Evolutionary conservation across 208 protist genomes (phyloP), one percentile per base, ranked within the genome.

Genomic region (Trichomonas tenax): DNA sequence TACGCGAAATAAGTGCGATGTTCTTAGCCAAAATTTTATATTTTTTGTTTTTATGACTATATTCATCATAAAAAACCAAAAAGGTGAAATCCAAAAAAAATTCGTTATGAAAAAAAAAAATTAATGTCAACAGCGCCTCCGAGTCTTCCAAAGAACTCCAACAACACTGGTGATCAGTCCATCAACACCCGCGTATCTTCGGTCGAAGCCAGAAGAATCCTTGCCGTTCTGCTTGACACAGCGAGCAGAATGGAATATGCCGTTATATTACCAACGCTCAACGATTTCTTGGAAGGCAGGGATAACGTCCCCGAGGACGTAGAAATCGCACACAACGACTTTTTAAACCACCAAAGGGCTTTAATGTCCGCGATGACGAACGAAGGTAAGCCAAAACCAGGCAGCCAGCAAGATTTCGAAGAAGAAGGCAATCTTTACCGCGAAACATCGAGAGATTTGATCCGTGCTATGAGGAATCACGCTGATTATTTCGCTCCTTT

Each of bases 211-310:
- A 93, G 86, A 36, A 34, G 86, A 51, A 93, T 93, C 36, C 44
- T 93, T 38, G 86, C 86, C 51, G 86, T 93, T 51, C 44, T 93
- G 3, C 40, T 58, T 0, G 86, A 93, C 26, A 48, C 40, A n/a
- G 45, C 41, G 15, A 51, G 21, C 36, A 41, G 86, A 38, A 93
- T 93, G 41, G 86, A 93, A 93, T 93, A 93, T 51, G 40, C 86
- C 26, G 11, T 93, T 31, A 41, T 93, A 38, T 26, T 93, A 0
- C 86, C 86, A 48, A 44, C 86, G 51, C 51, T 93, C 9, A 93
- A 93, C 15, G 86, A 93, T 51, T 93, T 51, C 44, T 51, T 93
- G n/a, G 86, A 93, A 93, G 86, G 86, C 15, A 23, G 86, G 34
- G 86, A 93, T 31, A 51, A 93, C n/a, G 40, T 93, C 51, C 40